Evolutionary conservation across 2,329 filamentous ascomycete species (phyloP).

Genomic region (Orbilia oligospora): DNA sequence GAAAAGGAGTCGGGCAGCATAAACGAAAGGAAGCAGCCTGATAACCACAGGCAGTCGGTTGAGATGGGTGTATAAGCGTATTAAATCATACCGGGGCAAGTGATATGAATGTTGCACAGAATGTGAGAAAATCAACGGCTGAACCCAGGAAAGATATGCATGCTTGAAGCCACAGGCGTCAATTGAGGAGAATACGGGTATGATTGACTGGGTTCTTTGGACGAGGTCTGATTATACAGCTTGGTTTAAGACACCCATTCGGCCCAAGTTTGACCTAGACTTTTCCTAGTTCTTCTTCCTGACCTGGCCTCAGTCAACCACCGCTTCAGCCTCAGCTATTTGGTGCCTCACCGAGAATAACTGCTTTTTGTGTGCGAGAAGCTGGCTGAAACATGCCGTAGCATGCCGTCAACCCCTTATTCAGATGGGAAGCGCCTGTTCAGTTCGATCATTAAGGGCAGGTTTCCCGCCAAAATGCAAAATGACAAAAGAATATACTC

Average conservation of each 20-base stretch:
- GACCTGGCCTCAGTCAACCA: neutral
- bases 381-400: neutral
- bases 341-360: neutral
- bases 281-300: too few species aligned
- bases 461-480: neutral
- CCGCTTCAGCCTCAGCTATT: conserved; percentile 1
- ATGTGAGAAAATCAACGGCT: neutral
- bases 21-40: neutral
- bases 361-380: neutral
- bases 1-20: too few species aligned
- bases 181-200: neutral
- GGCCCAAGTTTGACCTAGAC: neutral
- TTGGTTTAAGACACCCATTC: conserved; percentile 8
- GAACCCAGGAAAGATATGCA: conserved; percentile 4
- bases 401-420: neutral
- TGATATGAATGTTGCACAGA: neutral
- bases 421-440: too few species aligned
- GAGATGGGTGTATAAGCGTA: neutral
- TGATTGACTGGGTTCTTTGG: neutral
- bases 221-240: neutral
- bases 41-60: neutral
- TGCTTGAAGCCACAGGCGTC: conserved; percentile 1
- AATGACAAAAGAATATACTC: neutral
- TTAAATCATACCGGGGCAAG: too few species aligned
- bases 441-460: neutral